Evolutionary conservation across 176 grass and related monocot species (phyloP), one percentile per base, ranked within the genome.

Genomic region (Alloteropsis semialata): DNA sequence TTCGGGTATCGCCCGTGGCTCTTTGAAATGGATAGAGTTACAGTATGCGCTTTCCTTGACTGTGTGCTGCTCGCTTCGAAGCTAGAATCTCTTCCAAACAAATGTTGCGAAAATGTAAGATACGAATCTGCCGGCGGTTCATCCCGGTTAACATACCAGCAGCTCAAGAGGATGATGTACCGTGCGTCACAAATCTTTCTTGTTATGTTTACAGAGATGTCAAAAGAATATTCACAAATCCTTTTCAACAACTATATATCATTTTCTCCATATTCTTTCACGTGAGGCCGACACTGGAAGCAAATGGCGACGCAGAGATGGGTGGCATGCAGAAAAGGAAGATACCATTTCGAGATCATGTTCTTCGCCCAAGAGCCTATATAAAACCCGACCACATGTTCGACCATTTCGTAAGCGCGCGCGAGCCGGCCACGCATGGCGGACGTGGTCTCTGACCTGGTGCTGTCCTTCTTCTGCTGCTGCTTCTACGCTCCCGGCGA

Each of bases 401-500:
- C 14, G 25, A 48, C 13, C 42, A 48, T 5, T 19, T 30, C 36
- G 25, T 5, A 50, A 18, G 1, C 19, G 44, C 44, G 13, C 13
- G 6, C 18, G 55, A 16, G 43, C 42, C 27, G 33, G 8, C 19
- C 49, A 19, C 39, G 3, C 51, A 92, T 92, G 90, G 86, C 79
- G 81, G 87, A 86, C 77, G 34, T 87, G 24, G 73, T 92, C 65
- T 89, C 87, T 43, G 84, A 87, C 45, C 67, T 89, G 38, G 65
- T 89, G 74, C 48, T 87, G 56, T 92, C 90, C 76, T 88, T 83
- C 63, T 82, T 89, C 78, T 78, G 71, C 80, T 89, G 90, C 70
- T 92, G 90, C 76, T 74, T 24, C 78, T 86, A 92, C 67, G 60
- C 65, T 74, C 73, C 82, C 29, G 82, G 81, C n/a, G 70, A 45